These are phyloP conservation scores for Trichoderma sp. DNA, from an alignment of 2,329 filamentous ascomycete species.

Conservation along the genomic window DNA sequence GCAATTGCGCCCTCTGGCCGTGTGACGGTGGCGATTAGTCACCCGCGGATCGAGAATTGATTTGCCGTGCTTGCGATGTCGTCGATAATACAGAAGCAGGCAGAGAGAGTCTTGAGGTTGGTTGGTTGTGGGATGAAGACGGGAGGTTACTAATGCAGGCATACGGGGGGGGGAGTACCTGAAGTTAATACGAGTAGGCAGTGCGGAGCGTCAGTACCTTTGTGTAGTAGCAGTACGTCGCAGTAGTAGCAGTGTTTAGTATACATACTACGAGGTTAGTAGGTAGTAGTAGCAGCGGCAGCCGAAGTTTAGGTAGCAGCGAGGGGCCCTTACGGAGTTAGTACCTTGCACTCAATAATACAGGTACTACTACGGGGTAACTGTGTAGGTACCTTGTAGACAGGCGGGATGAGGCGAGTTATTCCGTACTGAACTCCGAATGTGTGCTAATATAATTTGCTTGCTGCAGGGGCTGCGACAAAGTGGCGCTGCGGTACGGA, in stretches of 20 bases:
- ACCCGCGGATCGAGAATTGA: neutral
- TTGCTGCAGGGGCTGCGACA: neutral
- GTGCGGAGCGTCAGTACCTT: neutral
- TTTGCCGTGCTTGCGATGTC: neutral
- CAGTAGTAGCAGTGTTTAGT: no score
- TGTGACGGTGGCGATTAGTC: neutral
- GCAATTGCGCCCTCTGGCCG: neutral
- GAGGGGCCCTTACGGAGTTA: no score
- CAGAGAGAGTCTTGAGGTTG: neutral
- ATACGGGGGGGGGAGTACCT: neutral
- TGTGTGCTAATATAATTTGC: no score
- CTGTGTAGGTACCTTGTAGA: no score
- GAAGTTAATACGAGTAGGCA: neutral
- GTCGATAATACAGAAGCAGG: neutral
- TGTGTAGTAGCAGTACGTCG: no score
- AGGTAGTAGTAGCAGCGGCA: neutral
- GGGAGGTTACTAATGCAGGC: slow-evolving; percentile 10
- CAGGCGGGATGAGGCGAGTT: neutral
- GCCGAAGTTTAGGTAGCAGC: neutral
- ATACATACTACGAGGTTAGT: no score
- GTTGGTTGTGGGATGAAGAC: slow-evolving; percentile 5
- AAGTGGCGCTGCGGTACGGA: neutral
- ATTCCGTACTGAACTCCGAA: no score
- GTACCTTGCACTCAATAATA: no score
- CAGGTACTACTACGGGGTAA: no score